These are phyloP conservation scores for Psilocybe tampanensis DNA, from an alignment of 768 basidiomycete genomes.

Conservation along the genomic window DNA sequence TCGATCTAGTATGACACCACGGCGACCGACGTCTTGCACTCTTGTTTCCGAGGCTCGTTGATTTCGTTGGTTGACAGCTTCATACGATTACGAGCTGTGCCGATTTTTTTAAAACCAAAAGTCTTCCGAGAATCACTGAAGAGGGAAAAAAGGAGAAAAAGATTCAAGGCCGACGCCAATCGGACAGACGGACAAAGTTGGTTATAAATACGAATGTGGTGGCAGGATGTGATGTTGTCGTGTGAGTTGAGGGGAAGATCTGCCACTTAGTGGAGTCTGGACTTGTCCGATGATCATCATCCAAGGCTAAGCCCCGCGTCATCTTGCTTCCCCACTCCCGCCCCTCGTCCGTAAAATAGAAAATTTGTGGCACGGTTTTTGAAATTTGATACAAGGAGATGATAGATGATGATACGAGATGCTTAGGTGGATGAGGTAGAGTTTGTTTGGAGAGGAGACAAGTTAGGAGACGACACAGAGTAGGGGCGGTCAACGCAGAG, in stretches of 20 bases:
- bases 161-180: too few relatives aligned
- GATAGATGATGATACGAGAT: not conserved
- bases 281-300: too few relatives aligned
- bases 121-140: too few relatives aligned
- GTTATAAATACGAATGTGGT: not conserved
- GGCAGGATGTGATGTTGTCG: not conserved
- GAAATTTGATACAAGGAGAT: not conserved
- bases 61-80: not conserved
- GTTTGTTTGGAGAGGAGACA: not conserved
- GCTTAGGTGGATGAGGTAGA: too few relatives aligned
- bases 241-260: not conserved
- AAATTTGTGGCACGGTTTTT: not conserved
- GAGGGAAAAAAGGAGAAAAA: too few relatives aligned
- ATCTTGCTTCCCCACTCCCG: not conserved
- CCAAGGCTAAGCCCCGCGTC: not conserved
- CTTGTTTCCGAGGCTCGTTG: not conserved
- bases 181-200: too few relatives aligned
- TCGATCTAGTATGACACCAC: too few relatives aligned
- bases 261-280: too few relatives aligned
- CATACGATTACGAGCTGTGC: not conserved
- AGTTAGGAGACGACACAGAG: not conserved
- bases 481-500: not conserved
- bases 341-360: too few relatives aligned
- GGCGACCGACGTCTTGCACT: too few relatives aligned
- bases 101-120: too few relatives aligned